phyloP scores from a whole-genome alignment of 148 eudicot species.

The Dianthus caryophyllus region DNA sequence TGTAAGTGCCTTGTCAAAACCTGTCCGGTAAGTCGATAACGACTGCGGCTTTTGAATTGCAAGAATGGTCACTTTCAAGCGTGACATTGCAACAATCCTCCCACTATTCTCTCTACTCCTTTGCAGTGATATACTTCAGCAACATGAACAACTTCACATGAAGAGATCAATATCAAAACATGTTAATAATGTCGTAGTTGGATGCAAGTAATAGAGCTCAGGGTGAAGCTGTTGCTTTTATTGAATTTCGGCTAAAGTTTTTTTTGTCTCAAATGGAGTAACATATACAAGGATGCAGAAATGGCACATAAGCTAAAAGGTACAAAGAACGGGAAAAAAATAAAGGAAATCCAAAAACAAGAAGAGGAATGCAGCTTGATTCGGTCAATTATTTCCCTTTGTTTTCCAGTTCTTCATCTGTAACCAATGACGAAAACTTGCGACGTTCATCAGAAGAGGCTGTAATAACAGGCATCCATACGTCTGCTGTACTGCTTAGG shows the following conservation, averaged over 20 bases:
- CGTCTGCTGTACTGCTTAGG: slow-evolving; percentile 85
- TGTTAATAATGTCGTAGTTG: too few relatives aligned
- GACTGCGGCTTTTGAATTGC: too few relatives aligned
- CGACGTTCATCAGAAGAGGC: slow-evolving; percentile 81
- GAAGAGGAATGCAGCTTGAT: background rate
- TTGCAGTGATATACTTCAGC: too few relatives aligned
- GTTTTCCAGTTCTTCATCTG: slow-evolving; percentile 26
- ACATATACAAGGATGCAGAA: background rate
- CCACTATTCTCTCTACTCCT: too few relatives aligned
- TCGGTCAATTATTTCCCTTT: slow-evolving; percentile 30
- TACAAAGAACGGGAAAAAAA: background rate
- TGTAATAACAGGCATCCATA: slow-evolving; percentile 96
- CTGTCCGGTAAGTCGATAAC: too few relatives aligned
- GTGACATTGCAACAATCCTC: too few relatives aligned
- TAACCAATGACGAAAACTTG: slow-evolving; percentile 42
- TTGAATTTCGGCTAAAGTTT: background rate
- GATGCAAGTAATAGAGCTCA: too few relatives aligned
- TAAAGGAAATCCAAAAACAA: background rate
- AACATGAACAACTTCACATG: too few relatives aligned
- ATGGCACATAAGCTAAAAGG: background rate
- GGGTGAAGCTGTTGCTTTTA: too few relatives aligned
- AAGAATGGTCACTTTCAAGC: too few relatives aligned
- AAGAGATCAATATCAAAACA: too few relatives aligned
- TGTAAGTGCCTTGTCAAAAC: too few relatives aligned
- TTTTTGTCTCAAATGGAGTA: background rate